Evolutionary conservation across 1,284 basidiomycete genomes (phyloP).

Genomic region (Taiwanofungus camphoratus): DNA sequence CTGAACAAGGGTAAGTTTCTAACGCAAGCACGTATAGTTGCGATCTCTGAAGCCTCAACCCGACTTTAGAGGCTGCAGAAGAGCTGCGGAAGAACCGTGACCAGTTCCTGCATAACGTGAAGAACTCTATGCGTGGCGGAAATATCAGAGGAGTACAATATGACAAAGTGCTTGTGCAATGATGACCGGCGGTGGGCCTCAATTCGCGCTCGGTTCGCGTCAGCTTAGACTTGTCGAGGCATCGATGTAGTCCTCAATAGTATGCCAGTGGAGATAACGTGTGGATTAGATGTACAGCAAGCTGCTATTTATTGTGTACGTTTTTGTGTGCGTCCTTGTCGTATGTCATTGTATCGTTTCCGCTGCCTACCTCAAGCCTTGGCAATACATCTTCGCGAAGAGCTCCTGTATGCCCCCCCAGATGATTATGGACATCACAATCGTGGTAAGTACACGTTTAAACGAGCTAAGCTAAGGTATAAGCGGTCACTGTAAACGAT

Average conservation of each 20-base stretch:
- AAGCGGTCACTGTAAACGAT: too few species aligned
- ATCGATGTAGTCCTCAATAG: too few species aligned
- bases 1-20: constrained; percentile 87
- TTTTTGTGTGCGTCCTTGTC: neutral
- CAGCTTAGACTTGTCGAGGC: neutral
- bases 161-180: constrained; percentile 61
- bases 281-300: constrained; percentile 1
- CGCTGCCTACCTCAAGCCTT: too few species aligned
- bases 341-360: neutral
- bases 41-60: constrained; percentile 5
- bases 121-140: constrained; percentile 76
- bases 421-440: too few species aligned
- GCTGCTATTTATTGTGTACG: neutral
- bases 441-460: too few species aligned
- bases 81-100: constrained; percentile 85
- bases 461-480: too few species aligned
- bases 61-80: constrained; percentile 82
- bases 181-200: too few species aligned
- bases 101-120: constrained; percentile 78
- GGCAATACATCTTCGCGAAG: too few species aligned
- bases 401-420: too few species aligned
- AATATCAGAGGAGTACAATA: constrained; percentile 73
- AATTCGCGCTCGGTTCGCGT: neutral
- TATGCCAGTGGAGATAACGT: neutral
- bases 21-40: constrained; percentile 1